Conservation (phyloP, 495 filamentous ascomycete species). For the Talaromyces borbonicus region DNA sequence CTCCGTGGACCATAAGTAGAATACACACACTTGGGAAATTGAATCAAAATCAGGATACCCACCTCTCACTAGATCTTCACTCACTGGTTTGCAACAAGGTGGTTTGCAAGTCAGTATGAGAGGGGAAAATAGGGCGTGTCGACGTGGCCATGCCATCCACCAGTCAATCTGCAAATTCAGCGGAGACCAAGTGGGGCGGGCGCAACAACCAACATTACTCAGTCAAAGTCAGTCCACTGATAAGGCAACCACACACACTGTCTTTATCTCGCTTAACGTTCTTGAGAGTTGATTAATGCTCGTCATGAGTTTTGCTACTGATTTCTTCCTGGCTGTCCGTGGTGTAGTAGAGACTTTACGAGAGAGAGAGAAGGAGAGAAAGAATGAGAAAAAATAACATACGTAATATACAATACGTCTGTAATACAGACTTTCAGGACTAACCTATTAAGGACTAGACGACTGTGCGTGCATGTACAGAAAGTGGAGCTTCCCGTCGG, state of each 20-base stretch:
- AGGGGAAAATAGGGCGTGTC: not conserved
- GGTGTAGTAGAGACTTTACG: no score
- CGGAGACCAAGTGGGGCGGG: not conserved
- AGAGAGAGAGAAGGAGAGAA: no score
- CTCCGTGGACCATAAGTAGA: no score
- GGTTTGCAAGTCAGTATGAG: not conserved
- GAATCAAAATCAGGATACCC: not conserved
- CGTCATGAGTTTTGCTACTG: no score
- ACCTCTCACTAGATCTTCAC: no score
- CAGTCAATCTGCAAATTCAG: conserved; percentile 5
- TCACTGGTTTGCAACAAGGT: no score
- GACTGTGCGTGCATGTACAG: not conserved
- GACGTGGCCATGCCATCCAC: conserved; percentile 7
- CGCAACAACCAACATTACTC: not conserved
- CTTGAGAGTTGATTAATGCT: no score
- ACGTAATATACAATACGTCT: no score
- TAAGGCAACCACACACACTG: not conserved
- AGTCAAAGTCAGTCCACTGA: not conserved
- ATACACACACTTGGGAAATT: not conserved
- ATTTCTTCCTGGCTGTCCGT: no score
- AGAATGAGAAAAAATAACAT: no score
- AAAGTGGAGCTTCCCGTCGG: conserved; percentile 5
- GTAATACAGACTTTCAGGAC: no score
- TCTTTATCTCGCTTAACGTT: no score
- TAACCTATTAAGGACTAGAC: not conserved